Conservation (phyloP, 2,329 filamentous ascomycete genomes). For the Neonectria ditissima region DNA sequence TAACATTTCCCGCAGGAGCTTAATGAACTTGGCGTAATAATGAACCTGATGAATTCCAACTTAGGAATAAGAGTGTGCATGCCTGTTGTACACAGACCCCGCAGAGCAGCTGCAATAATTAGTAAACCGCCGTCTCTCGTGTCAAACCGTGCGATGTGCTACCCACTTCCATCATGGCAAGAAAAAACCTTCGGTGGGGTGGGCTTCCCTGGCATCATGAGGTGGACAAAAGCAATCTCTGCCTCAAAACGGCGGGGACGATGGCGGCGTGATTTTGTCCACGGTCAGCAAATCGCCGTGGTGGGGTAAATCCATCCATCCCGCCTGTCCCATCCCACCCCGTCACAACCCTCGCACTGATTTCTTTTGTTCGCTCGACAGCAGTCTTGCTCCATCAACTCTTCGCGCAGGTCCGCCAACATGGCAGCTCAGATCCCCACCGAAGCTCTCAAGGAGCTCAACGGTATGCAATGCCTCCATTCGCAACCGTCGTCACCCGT, state of each 20-base stretch:
- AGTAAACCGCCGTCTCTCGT: conserved; percentile 21
- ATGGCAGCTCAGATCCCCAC: conserved; percentile 59
- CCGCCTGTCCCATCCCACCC: conserved; percentile 27
- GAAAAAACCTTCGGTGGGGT: conserved; percentile 41
- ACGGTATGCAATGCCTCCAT: conserved; percentile 44
- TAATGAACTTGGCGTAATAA: too few relatives aligned
- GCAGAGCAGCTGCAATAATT: conserved; percentile 7
- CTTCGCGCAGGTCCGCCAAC: conserved; percentile 44
- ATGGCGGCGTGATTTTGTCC: conserved; percentile 36
- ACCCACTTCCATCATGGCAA: conserved; percentile 43
- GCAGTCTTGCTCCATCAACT: conserved; percentile 29
- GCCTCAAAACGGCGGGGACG: not conserved
- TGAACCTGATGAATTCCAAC: too few relatives aligned
- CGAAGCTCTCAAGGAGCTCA: conserved; percentile 59
- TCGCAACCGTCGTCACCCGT: conserved; percentile 1
- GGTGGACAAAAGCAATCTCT: not conserved
- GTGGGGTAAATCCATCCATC: conserved; percentile 41
- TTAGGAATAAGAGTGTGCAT: too few relatives aligned
- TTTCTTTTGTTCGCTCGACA: conserved; percentile 35
- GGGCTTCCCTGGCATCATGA: not conserved
- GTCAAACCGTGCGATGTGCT: conserved; percentile 17
- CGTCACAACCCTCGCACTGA: conserved; percentile 34
- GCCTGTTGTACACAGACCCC: conserved; percentile 1
- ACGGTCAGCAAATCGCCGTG: conserved; percentile 22
- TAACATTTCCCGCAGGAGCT: too few relatives aligned